Conservation (phyloP, 2,329 filamentous ascomycete genomes). For the Monosporascus sp. region DNA sequence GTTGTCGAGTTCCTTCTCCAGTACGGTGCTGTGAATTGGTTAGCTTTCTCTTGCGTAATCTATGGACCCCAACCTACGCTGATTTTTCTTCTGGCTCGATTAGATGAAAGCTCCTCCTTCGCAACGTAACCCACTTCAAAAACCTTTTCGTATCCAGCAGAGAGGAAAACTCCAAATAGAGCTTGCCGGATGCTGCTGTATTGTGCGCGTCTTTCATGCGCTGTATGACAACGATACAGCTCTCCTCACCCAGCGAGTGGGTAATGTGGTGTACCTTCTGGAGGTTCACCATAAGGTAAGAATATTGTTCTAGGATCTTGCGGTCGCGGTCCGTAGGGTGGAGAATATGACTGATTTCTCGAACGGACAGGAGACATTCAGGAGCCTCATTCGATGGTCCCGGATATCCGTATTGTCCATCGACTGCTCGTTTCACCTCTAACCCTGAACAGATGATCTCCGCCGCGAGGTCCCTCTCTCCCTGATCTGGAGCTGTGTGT, state of each 20-base stretch:
- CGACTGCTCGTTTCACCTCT: conserved; percentile 15
- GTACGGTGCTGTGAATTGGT: background rate
- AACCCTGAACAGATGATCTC: conserved; percentile 12
- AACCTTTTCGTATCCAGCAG: conserved; percentile 11
- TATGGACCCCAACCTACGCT: conserved; percentile 3
- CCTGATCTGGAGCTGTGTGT: background rate
- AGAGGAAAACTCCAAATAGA: conserved; percentile 19
- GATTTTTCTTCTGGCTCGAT: background rate
- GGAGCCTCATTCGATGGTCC: conserved; percentile 3
- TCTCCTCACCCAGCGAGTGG: background rate
- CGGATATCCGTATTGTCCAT: conserved; percentile 16
- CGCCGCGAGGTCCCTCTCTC: conserved; percentile 1
- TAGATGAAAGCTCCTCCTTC: background rate
- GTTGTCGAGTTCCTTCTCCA: conserved; percentile 5
- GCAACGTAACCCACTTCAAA: conserved; percentile 14
- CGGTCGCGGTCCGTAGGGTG: conserved; percentile 13
- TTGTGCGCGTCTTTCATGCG: conserved; percentile 1
- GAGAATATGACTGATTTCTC: conserved; percentile 17
- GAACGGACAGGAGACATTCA: conserved; percentile 14
- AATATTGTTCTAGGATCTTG: conserved; percentile 8
- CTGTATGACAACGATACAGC: conserved; percentile 7
- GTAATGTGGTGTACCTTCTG: conserved; percentile 3
- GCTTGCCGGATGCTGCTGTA: conserved; percentile 6
- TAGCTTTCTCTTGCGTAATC: background rate
- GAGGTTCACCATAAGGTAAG: conserved; percentile 19